Evolutionary conservation across 768 basidiomycete species (phyloP), one percentile per base, ranked within the genome.

Genomic region (Mycena capillaripes): DNA sequence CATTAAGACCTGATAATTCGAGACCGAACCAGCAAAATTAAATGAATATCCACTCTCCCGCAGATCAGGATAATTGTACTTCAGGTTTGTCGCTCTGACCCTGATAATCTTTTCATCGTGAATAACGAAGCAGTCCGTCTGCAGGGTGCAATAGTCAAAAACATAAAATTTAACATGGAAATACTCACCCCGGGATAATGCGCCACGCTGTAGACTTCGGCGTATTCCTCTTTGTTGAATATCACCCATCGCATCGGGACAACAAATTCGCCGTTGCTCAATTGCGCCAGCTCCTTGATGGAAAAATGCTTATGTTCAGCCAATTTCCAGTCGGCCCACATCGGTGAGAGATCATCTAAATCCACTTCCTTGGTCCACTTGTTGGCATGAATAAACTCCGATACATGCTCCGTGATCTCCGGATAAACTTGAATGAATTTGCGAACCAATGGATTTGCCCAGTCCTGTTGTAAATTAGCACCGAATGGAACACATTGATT

Each of bases 401-500:
- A 40, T 0, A 71, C 46, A 0, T 25, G 23, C 0, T 52, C 68
- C 1, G 71, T 56, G 36, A 77, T 66, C 60, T 81, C 80, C 14
- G 80, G 79, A 68, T 78, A 80, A 7, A 76, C 57, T 25, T 74
- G 75, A 0, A 81, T 56, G 50, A 77, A 75, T n/a, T 50, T 25
- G 7, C 73, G 66, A 9, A 80, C 72, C 30, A 66, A 42, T 0
- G 75, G 77, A 61, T 76, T 76, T 0, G 76, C 76, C 67, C 72
- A 79, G 48, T 81, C 80, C 81, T 81, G 69, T 48, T 29, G 17
- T 46, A 17, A 32, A 32, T 29, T 55, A 17, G 23, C 5, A 23
- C 21, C 1, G 5, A 14, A 14, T 23, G 29, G 2, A 42, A 36
- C 14, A 11, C 8, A n/a, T 56, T 14, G 10, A 12, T 38, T 12